Evolutionary conservation across 192 early-diverging fungal species (phyloP).

Genomic region (Oehlia diaphana): DNA sequence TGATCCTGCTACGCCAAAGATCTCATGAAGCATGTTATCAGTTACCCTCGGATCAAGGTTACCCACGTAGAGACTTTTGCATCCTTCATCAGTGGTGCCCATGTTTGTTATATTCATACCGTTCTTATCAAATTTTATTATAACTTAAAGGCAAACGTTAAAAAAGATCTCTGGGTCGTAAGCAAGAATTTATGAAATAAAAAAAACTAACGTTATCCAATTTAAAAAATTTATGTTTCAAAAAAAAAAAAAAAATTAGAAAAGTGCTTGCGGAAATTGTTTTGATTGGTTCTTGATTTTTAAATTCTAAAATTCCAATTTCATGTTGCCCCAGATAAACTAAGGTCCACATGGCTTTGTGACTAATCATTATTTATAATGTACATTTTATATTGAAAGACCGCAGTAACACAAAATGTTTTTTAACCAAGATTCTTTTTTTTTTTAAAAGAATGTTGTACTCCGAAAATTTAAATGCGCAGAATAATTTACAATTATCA

Average conservation of each 20-base stretch:
- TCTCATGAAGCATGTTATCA: constrained; percentile 68
- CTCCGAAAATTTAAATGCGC: not conserved
- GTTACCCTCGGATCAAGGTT: constrained; percentile 83
- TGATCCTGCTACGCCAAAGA: constrained; percentile 67
- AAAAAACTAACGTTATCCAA: not conserved
- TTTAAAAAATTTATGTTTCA: not conserved
- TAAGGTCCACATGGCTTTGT: not conserved
- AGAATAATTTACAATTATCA: not conserved
- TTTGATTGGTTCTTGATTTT: not conserved
- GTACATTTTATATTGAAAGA: not conserved
- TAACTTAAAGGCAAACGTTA: not conserved
- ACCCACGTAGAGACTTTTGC: constrained; percentile 78
- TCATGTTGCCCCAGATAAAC: not conserved
- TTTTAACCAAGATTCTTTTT: too few species aligned
- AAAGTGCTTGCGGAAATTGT: not conserved
- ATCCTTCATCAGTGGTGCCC: constrained; percentile 36
- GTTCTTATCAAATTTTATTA: not conserved
- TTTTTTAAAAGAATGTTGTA: not conserved
- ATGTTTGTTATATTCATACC: not conserved
- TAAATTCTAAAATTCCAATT: not conserved
- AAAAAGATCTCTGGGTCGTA: not conserved
- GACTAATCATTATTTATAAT: too few species aligned
- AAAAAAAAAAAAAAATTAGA: not conserved
- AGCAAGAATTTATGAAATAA: not conserved
- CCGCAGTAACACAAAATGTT: not conserved